Conservation (phyloP, 352 stramenopile species). For the Globisporangium apiculatum region DNA sequence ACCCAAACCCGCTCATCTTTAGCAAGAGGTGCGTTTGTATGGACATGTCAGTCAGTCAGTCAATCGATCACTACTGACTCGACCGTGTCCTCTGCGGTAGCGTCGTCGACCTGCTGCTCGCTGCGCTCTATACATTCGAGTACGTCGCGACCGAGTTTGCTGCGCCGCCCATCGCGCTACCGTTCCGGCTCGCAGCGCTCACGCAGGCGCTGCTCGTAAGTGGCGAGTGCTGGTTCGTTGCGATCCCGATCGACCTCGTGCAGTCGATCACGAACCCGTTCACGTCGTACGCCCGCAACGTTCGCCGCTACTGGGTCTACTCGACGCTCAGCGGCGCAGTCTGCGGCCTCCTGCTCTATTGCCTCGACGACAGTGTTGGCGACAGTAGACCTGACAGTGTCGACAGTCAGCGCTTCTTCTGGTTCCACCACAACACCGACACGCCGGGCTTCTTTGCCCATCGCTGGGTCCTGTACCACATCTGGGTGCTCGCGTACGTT, state of each 20-base stretch:
- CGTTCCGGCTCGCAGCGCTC: conserved; percentile 55
- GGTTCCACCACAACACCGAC: conserved; percentile 80
- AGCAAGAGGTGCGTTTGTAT: conserved; percentile 52
- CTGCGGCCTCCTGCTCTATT: conserved; percentile 60
- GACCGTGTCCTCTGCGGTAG: conserved; percentile 9
- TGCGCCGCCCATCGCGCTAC: conserved; percentile 31
- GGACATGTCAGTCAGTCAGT: no score
- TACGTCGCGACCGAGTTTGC: conserved; percentile 67
- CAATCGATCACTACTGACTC: background rate
- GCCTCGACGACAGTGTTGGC: conserved; percentile 34
- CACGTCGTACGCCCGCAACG: conserved; percentile 82
- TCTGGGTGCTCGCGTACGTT: conserved; percentile 73
- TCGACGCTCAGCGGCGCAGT: conserved; percentile 61
- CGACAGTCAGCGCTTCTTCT: conserved; percentile 49
- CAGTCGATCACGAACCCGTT: conserved; percentile 89
- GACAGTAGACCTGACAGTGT: conserved; percentile 11
- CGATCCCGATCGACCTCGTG: conserved; percentile 84
- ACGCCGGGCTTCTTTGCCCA: conserved; percentile 76
- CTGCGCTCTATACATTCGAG: conserved; percentile 66
- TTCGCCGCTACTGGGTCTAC: conserved; percentile 81
- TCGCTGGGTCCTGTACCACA: conserved; percentile 77
- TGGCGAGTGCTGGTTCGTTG: conserved; percentile 88
- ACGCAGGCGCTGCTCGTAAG: conserved; percentile 75
- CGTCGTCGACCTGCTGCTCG: conserved; percentile 66
- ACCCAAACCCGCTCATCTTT: conserved; percentile 84